Percentiles rank a stretch among this genome's conserved stretches.
These are phyloP conservation scores for Cunninghamia lanceolata DNA, from an alignment of 75 land plant species.

Conservation along the genomic window DNA sequence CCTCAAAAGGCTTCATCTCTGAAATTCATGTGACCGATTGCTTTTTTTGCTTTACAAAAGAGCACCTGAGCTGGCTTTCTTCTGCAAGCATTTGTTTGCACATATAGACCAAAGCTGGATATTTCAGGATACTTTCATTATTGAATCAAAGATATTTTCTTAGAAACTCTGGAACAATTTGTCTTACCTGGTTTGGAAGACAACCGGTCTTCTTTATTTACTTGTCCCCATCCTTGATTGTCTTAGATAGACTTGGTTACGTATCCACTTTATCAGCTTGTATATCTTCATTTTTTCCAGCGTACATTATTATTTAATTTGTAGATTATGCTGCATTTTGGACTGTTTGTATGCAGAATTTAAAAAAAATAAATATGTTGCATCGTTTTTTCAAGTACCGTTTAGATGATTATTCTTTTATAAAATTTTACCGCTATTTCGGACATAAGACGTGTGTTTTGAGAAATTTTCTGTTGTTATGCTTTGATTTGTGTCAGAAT, in stretches of 20 bases:
- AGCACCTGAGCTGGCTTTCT: neutral
- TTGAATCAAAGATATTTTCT: neutral
- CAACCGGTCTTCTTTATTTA: neutral
- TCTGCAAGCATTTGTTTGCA: neutral
- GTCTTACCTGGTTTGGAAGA: neutral
- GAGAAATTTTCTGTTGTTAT: neutral
- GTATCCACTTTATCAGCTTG: neutral
- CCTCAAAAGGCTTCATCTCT: neutral
- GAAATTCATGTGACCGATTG: neutral
- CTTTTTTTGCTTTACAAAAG: neutral
- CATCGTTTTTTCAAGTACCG: neutral
- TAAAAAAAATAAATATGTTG: neutral
- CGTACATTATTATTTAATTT: neutral
- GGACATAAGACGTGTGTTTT: neutral
- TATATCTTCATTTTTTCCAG: neutral
- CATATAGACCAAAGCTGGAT: neutral
- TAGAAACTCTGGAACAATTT: neutral
- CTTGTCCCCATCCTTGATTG: neutral
- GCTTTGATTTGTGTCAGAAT: constrained; percentile 43
- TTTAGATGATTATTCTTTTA: neutral
- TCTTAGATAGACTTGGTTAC: neutral
- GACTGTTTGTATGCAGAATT: neutral
- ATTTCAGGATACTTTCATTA: neutral
- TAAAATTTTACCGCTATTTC: neutral
- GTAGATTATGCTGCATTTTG: constrained; percentile 1